These are phyloP conservation scores for Cordyceps cateniannulata DNA, from an alignment of 2,329 filamentous ascomycete species.

Conservation along the genomic window DNA sequence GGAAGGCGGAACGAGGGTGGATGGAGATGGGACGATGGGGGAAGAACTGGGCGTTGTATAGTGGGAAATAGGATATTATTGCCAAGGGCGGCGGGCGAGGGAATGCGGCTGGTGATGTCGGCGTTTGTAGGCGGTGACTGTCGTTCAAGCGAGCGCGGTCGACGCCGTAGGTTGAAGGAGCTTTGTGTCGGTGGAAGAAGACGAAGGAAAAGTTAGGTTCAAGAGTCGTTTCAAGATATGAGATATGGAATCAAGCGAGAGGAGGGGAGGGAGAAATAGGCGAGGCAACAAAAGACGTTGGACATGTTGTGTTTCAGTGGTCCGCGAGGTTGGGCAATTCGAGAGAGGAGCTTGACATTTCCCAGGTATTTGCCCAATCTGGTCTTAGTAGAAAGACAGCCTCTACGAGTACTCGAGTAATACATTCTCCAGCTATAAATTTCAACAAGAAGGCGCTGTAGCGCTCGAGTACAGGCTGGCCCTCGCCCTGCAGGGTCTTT, in stretches of 20 bases:
- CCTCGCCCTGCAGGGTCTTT: background rate
- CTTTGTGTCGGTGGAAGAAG: background rate
- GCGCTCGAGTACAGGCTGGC: background rate
- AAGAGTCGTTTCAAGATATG: background rate
- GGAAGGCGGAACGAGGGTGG: background rate
- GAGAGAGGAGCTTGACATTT: background rate
- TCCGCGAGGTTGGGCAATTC: conserved; percentile 2
- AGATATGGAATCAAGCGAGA: background rate
- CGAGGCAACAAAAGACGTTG: background rate
- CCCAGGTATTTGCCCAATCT: background rate
- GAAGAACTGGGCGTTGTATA: background rate
- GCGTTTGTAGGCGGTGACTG: background rate
- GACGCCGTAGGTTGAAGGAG: background rate
- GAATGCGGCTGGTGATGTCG: background rate
- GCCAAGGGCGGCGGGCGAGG: background rate
- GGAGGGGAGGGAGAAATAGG: background rate
- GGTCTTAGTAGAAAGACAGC: background rate
- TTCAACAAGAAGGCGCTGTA: background rate
- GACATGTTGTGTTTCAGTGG: conserved; percentile 8
- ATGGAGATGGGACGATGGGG: background rate
- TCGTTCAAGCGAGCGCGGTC: background rate
- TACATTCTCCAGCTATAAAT: background rate
- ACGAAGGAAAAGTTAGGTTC: background rate
- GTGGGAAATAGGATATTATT: background rate
- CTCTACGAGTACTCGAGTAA: background rate